Evolutionary conservation across 2,329 filamentous ascomycete species (phyloP), one percentile per base, ranked within the genome.

Genomic region (Incumbomyces delicatus): DNA sequence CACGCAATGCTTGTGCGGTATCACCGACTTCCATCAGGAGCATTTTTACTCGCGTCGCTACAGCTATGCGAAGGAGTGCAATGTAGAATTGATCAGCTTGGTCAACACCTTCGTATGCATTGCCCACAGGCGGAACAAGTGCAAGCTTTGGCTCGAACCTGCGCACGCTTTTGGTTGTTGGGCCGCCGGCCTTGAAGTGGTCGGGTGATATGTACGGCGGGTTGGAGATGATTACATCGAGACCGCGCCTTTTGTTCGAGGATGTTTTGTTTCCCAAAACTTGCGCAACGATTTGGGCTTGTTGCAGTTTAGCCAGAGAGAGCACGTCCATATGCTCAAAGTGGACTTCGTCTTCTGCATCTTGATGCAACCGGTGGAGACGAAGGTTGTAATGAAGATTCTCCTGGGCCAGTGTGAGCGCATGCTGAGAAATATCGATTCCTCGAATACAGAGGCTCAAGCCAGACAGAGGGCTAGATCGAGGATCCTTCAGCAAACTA

Each of bases 161-260:
- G 13, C 87, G 77, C 27, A 95, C 90, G 11, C 85, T 90, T 20
- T 80, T 76, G 35, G 54, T 49, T 1, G 74, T 71, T 1, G 83
- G 88, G 14, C 77, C 76, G 33, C 65, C 73, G 33, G 72, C 56
- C 5, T 50, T 65, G 58, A 85, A 88, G 6, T 76, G 77, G 2
- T 61, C 54, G 0, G 71, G 67, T 1, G 88, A 94, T 42, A 96
- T 82, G 62, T 96, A 96, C 0, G 92, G 92, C 13, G 92, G 92
- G 59, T 98, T 98, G 1, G 85, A 85, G 31, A 92, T 76, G 1
- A 98, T 65, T 3, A 96, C 66, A 51, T 94, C 81, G 58, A 65
- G 67, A 17, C 47, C 41, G 18, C 33, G 33, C 16, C 39, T 18
- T n/a, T 17, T 11, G 17, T 13, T 16, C 13, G 14, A 18, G 16